phyloP scores from a whole-genome alignment of 768 basidiomycete species.

The Chalciporus chontae region DNA sequence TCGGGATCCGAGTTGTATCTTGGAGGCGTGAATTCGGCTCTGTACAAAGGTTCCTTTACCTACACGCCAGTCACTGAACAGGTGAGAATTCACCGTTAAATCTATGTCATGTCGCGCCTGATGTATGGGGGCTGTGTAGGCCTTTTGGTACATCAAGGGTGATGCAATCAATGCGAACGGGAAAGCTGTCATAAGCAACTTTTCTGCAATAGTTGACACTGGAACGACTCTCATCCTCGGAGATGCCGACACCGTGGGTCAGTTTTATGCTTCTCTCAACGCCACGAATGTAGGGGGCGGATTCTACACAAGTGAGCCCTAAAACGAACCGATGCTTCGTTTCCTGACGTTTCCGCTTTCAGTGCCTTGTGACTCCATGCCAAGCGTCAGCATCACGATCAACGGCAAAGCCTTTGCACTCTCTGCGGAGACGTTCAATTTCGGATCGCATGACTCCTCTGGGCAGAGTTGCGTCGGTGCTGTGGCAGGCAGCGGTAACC shows the following conservation, averaged over 20 bases:
- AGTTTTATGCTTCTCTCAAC: conserved; percentile 30
- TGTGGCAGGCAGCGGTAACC: conserved; percentile 9
- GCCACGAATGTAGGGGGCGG: conserved; percentile 31
- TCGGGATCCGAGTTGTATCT: conserved; percentile 36
- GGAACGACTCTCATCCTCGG: conserved; percentile 45
- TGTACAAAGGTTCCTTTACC: conserved; percentile 38
- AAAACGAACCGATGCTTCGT: background rate
- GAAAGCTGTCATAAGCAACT: background rate
- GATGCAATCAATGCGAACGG: conserved; percentile 25
- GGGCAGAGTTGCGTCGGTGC: conserved; percentile 17
- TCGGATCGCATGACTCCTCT: conserved; percentile 27
- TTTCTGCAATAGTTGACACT: conserved; percentile 44
- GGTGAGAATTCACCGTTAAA: conserved; percentile 16
- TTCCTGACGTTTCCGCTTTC: background rate
- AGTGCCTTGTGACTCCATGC: conserved; percentile 27
- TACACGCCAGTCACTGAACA: conserved; percentile 31
- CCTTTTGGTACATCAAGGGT: conserved; percentile 20
- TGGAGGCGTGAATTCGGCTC: conserved; percentile 38
- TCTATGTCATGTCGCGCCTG: background rate
- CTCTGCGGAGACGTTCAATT: conserved; percentile 31
- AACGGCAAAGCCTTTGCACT: conserved; percentile 31
- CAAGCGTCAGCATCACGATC: conserved; percentile 33
- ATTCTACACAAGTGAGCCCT: conserved; percentile 32
- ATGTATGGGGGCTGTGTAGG: conserved; percentile 10
- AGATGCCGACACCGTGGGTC: conserved; percentile 32